Conservation (phyloP, 352 stramenopile genomes). For the Pseudoperonospora humuli region DNA sequence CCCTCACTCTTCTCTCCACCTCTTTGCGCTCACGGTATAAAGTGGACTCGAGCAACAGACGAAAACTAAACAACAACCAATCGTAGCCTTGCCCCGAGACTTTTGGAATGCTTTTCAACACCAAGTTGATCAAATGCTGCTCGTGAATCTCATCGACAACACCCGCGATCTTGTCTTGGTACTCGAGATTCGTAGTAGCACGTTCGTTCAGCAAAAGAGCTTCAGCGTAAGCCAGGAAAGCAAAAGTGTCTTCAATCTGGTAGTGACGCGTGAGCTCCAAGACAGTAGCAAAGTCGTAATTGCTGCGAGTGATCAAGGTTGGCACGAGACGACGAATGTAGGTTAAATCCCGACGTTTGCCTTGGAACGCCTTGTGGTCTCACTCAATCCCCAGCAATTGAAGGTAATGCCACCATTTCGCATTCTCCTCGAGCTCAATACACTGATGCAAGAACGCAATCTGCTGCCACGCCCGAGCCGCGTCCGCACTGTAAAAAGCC, state of each 20-base stretch:
- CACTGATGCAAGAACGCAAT: slow-evolving; percentile 79
- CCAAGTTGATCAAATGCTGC: slow-evolving; percentile 41
- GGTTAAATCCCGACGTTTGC: slow-evolving; percentile 50
- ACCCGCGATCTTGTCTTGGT: slow-evolving; percentile 68
- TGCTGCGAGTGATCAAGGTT: slow-evolving; percentile 51
- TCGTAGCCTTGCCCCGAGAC: slow-evolving; percentile 55
- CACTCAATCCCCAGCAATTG: slow-evolving; percentile 70
- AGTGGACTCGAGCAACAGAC: slow-evolving; percentile 53
- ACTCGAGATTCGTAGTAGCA: slow-evolving; percentile 29
- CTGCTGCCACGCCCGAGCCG: slow-evolving; percentile 68
- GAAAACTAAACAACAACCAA: slow-evolving; percentile 66
- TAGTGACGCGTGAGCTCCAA: slow-evolving; percentile 79
- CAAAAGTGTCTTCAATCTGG: slow-evolving; percentile 72
- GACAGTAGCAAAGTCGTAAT: slow-evolving; percentile 74
- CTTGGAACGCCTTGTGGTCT: slow-evolving; percentile 71
- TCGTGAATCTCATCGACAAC: slow-evolving; percentile 79
- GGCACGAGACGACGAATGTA: slow-evolving; percentile 65
- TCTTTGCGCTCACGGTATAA: slow-evolving; percentile 48
- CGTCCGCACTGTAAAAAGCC: slow-evolving; percentile 61
- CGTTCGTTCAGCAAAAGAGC: slow-evolving; percentile 39
- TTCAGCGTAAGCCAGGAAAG: slow-evolving; percentile 64
- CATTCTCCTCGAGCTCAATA: slow-evolving; percentile 73
- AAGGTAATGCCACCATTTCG: slow-evolving; percentile 77
- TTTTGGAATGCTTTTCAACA: slow-evolving; percentile 51
- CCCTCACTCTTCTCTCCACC: slow-evolving; percentile 49